Conservation (phyloP, 2,329 filamentous ascomycete species). For the Teratosphaeria gauchensis region DNA sequence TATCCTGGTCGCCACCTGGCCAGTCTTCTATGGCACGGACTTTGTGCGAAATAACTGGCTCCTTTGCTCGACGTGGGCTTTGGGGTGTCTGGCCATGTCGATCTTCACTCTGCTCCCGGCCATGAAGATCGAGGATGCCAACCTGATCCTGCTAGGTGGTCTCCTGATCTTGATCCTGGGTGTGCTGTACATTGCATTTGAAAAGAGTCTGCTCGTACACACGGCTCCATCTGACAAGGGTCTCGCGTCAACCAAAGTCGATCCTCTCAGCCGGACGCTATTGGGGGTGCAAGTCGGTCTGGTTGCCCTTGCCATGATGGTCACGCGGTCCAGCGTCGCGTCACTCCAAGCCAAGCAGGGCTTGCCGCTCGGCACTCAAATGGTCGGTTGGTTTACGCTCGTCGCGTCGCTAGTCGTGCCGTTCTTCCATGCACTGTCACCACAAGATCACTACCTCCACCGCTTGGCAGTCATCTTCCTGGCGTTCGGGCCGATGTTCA, state of each 20-base stretch:
- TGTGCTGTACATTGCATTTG: slow-evolving; percentile 67
- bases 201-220: slow-evolving; percentile 50
- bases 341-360: slow-evolving; percentile 79
- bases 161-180: slow-evolving; percentile 68
- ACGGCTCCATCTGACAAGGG: slow-evolving; percentile 26
- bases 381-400: slow-evolving; percentile 77
- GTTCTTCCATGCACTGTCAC: slow-evolving; percentile 67
- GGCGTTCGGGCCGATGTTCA: slow-evolving; percentile 84
- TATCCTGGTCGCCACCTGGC: slow-evolving; percentile 68
- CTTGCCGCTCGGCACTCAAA: slow-evolving; percentile 76
- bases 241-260: slow-evolving; percentile 19
- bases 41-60: slow-evolving; percentile 60
- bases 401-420: slow-evolving; percentile 69
- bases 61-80: slow-evolving; percentile 61
- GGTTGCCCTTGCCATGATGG: slow-evolving; percentile 67
- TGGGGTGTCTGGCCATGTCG: slow-evolving; percentile 76
- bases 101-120: slow-evolving; percentile 81
- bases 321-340: slow-evolving; percentile 76
- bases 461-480: slow-evolving; percentile 82
- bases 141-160: slow-evolving; percentile 65
- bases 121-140: slow-evolving; percentile 69
- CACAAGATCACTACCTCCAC: slow-evolving; percentile 83
- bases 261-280: slow-evolving; percentile 47
- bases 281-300: slow-evolving; percentile 69
- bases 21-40: slow-evolving; percentile 57